Evolutionary conservation across 2,329 filamentous ascomycete species (phyloP).

Genomic region (Fonsecaea multimorphosa): DNA sequence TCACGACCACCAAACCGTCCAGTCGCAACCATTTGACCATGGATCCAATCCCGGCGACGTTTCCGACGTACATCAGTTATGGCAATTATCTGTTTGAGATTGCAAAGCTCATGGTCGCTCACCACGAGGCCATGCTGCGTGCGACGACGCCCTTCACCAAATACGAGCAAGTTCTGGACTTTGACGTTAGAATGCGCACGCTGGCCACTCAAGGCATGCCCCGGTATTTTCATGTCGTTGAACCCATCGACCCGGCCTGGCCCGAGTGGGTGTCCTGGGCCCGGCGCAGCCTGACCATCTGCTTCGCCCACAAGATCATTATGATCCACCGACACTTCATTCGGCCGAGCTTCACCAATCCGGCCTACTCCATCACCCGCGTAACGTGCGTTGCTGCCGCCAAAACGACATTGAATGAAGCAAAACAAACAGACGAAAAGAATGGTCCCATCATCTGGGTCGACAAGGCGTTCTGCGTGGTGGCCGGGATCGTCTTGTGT

Average conservation of each 20-base stretch:
- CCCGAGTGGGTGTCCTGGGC: conserved; percentile 51
- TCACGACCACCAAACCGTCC: conserved; percentile 45
- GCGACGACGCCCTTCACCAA: conserved; percentile 45
- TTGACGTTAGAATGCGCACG: conserved; percentile 47
- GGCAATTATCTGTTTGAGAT: conserved; percentile 43
- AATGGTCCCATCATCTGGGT: conserved; percentile 52
- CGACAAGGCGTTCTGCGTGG: conserved; percentile 48
- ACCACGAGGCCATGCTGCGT: conserved; percentile 46
- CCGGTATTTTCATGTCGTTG: conserved; percentile 45
- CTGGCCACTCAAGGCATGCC: conserved; percentile 46
- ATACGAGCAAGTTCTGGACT: conserved; percentile 50
- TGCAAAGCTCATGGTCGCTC: conserved; percentile 41
- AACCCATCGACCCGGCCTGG: conserved; percentile 46
- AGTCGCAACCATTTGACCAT: conserved; percentile 44
- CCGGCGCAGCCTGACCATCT: conserved; percentile 42
- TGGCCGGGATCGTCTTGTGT: conserved; percentile 47
- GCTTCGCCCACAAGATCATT: conserved; percentile 49
- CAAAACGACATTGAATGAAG: conserved; percentile 49
- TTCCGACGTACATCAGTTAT: conserved; percentile 47
- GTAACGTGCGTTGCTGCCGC: conserved; percentile 51
- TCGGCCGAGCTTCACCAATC: conserved; percentile 50
- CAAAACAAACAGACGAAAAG: conserved; percentile 44
- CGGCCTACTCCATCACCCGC: conserved; percentile 50
- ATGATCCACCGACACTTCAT: conserved; percentile 52
- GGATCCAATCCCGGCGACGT: conserved; percentile 28